Base-by-base conservation (phyloP, 1,284 basidiomycete genomes). In the Blastosporella zonata region DNA sequence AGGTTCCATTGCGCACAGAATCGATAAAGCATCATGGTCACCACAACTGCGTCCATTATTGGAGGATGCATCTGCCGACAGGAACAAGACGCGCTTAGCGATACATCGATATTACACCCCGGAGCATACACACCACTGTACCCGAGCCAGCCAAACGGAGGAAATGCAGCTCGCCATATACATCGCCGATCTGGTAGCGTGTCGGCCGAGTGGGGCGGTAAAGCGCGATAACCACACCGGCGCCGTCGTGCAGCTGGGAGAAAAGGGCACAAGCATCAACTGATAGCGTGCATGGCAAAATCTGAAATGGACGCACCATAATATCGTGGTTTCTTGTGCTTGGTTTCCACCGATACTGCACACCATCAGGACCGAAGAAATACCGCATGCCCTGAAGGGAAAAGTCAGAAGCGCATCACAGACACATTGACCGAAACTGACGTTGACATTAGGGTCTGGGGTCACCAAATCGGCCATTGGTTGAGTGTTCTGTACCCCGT, bases 21-120 rank as follows among this genome's bases (percentile, higher is more conserved):
- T 47, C 89, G 81, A 69, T 87, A 90, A 34, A 91, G 72, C 85
- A 91, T 89, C 46, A 81, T 80, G 29, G 88, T 88, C 55, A 91
- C 81, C 29, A 83, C 84, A 53, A 91, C 87, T 42, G 80, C 81
- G 72, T 91, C 88, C 87, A 91, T 91, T 67, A 90, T 81, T 53
- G 89, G 88, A 47, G 87, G 87, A 62, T 90, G 87, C 72, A 81
- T 87, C 87, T 90, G 62, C 46, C 36, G 47, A 48, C 29, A 44
- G 17, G 50, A 40, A 42, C 54, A 55, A 56, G 46, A 47, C 23
- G 43, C 55, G 52, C 57, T 55, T 55, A 57, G 59, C 47, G 58
- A 56, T 51, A 38, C 25, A 41, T 31, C 29, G 54, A 49, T 43
- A 40, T 40, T 53, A 47, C 29, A 50, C 55, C 37, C 42, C 53